Percentiles rank a stretch among this genome's conserved stretches.
Conservation (phyloP, 345 rosid species). For the Leavenworthia alabamica region DNA sequence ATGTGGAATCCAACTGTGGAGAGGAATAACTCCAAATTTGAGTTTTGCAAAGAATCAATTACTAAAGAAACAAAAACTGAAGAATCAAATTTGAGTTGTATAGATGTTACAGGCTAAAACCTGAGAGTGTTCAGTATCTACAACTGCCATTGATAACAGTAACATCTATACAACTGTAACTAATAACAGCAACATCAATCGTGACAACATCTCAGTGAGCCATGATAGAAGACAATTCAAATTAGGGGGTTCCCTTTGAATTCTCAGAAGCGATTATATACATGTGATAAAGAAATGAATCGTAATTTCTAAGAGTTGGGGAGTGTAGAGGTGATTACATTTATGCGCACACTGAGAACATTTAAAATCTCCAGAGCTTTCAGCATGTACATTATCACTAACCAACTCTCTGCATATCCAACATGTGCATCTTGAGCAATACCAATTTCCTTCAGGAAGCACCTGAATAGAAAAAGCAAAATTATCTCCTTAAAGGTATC, state of each 20-base stretch:
- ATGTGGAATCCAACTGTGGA: not conserved
- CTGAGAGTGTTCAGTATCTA: not conserved
- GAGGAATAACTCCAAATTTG: not conserved
- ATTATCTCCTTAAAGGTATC: not conserved
- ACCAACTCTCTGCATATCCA: constrained; percentile 67
- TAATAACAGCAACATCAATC: not conserved
- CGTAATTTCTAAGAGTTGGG: constrained; percentile 3
- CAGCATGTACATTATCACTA: constrained; percentile 40
- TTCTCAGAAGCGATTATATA: not conserved
- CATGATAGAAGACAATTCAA: constrained; percentile 4
- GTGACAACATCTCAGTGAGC: not conserved
- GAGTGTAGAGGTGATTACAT: constrained; percentile 42
- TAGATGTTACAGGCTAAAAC: not conserved
- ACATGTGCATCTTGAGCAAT: constrained; percentile 89
- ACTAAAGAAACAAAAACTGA: constrained; percentile 10
- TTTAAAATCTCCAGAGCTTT: constrained; percentile 42
- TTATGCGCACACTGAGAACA: constrained; percentile 86
- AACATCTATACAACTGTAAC: constrained; percentile 2
- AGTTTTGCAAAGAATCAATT: not conserved
- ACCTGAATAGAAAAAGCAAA: constrained; percentile 43
- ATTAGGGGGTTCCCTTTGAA: not conserved
- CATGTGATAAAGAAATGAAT: not conserved
- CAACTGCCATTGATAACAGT: not conserved
- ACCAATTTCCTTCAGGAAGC: constrained; percentile 92
- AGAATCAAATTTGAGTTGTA: not conserved